phyloP scores from a whole-genome alignment of 2,329 filamentous ascomycete species.

The Lachnellula cervina region DNA sequence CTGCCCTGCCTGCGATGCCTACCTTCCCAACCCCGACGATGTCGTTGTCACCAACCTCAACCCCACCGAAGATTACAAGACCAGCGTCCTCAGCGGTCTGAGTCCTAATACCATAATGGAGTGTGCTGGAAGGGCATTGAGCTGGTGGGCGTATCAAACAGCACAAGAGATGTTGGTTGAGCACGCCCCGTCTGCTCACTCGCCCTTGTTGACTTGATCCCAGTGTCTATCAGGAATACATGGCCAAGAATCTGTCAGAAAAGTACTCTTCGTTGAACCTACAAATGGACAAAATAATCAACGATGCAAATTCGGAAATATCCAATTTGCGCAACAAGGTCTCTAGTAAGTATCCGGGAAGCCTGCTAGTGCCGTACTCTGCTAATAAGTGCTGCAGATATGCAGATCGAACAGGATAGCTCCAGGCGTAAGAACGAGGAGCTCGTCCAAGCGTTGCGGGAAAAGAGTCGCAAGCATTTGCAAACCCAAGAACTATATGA shows the following conservation, averaged over 20 bases:
- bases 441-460: constrained; percentile 58
- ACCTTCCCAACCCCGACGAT: constrained; percentile 68
- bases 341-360: constrained; percentile 43
- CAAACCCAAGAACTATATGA: constrained; percentile 64
- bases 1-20: constrained; percentile 73
- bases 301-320: constrained; percentile 71
- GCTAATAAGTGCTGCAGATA: constrained; percentile 35
- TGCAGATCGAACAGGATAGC: constrained; percentile 57
- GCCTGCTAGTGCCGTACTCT: background rate
- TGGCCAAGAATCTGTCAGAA: constrained; percentile 66
- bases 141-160: constrained; percentile 84
- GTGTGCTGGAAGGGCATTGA: constrained; percentile 71
- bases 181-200: constrained; percentile 9
- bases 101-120: constrained; percentile 81
- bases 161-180: constrained; percentile 69
- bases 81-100: constrained; percentile 75
- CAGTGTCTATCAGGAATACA: constrained; percentile 72
- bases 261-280: constrained; percentile 62
- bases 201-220: constrained; percentile 20
- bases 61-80: constrained; percentile 86
- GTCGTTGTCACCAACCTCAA: constrained; percentile 66
- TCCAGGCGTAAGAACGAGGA: constrained; percentile 70
- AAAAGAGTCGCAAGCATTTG: constrained; percentile 65
- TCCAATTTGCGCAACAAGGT: constrained; percentile 60
- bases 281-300: constrained; percentile 67